Percentiles rank a stretch among this genome's conserved stretches.
Evolutionary conservation across 1,139 yeast genomes (phyloP).

Genomic region (Diutina mesorugosa): DNA sequence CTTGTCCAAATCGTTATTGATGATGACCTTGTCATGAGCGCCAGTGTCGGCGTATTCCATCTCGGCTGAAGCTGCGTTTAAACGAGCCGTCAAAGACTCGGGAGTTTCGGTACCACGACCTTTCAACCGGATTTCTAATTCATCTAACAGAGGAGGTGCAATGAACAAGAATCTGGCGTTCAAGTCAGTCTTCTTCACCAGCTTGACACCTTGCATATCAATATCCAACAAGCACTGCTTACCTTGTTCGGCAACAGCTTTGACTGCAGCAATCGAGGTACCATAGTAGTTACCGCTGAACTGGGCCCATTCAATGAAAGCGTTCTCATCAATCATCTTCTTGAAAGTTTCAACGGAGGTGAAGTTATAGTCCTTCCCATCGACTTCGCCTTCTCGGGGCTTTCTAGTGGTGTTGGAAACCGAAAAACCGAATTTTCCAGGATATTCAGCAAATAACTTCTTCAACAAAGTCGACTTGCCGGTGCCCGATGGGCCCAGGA

Average conservation of each 20-base stretch:
- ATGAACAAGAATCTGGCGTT: constrained; percentile 78
- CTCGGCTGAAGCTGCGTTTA: constrained; percentile 78
- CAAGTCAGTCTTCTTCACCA: constrained; percentile 71
- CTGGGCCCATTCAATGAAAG: constrained; percentile 95
- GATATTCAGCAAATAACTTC: constrained; percentile 80
- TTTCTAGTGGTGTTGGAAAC: constrained; percentile 62
- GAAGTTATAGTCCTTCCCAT: constrained; percentile 87
- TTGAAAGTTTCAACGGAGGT: constrained; percentile 69
- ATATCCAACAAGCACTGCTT: constrained; percentile 84
- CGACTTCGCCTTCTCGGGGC: constrained; percentile 84
- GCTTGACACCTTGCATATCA: constrained; percentile 97
- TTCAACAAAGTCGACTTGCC: constrained; percentile 93
- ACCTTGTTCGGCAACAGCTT: constrained; percentile 54
- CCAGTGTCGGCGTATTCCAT: constrained; percentile 81
- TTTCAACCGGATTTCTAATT: constrained; percentile 56
- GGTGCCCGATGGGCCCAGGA: constrained; percentile 95
- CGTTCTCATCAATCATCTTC: constrained; percentile 53
- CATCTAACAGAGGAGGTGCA: constrained; percentile 86
- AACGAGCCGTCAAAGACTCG: constrained; percentile 72
- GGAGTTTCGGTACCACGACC: constrained; percentile 92
- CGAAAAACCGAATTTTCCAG: constrained; percentile 83
- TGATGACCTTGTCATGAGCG: constrained; percentile 80
- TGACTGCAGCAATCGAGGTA: constrained; percentile 75
- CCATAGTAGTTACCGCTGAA: constrained; percentile 97
- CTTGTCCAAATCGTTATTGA: constrained; percentile 82